Evolutionary conservation across 306 rosid genomes (phyloP).

Genomic region (Prunus campanulata): DNA sequence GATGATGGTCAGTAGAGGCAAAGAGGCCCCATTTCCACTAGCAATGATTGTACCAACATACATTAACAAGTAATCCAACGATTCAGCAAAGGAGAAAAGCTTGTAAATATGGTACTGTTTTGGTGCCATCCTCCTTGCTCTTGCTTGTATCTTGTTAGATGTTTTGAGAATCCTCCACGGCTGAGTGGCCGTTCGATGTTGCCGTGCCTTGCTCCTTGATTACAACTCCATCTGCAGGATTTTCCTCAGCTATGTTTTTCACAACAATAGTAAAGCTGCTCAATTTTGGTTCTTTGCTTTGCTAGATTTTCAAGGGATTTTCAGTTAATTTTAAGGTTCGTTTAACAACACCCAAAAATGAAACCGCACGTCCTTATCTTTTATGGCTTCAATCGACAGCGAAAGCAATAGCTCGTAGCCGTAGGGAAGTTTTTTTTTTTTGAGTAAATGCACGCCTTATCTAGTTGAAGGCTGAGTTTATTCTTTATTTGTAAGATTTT

Average conservation of each 20-base stretch:
- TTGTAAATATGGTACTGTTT: constrained; percentile 60
- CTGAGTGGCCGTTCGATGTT: constrained; percentile 26
- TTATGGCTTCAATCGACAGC: not conserved
- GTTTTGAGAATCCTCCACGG: constrained; percentile 16
- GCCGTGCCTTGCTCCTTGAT: constrained; percentile 19
- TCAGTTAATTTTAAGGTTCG: no score
- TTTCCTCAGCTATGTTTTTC: constrained; percentile 38
- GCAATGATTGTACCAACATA: constrained; percentile 59
- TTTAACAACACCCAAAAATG: no score
- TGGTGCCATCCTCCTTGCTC: constrained; percentile 31
- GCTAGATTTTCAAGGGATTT: no score
- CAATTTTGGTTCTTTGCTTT: no score
- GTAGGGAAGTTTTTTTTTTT: constrained; percentile 4
- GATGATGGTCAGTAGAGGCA: constrained; percentile 60
- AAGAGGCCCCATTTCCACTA: constrained; percentile 51
- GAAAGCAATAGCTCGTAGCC: not conserved
- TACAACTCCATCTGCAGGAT: constrained; percentile 23
- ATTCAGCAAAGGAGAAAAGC: constrained; percentile 82
- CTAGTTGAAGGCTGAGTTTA: not conserved
- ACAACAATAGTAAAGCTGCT: not conserved
- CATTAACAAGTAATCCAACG: constrained; percentile 59
- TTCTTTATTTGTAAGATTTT: not conserved
- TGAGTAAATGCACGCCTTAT: not conserved
- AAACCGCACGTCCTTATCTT: not conserved
- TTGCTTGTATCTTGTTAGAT: constrained; percentile 29